These are phyloP conservation scores for Fraxinus greggii DNA, from an alignment of 305 asterid species.

Conservation along the genomic window DNA sequence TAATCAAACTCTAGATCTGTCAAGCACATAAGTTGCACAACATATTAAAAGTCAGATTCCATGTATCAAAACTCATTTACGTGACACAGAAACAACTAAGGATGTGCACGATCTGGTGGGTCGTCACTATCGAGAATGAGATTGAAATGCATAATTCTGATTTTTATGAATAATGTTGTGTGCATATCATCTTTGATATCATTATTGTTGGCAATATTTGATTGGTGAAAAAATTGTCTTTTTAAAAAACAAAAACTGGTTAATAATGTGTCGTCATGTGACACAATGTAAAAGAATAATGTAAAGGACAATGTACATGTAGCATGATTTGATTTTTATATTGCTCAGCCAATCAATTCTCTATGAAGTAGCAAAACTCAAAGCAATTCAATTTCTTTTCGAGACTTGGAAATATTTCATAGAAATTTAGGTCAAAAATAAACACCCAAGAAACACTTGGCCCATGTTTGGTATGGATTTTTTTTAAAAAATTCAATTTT, in stretches of 20 bases:
- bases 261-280: no score
- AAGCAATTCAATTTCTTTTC: not conserved
- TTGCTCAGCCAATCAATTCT: not conserved
- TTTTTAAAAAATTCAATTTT: no score
- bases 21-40: slow-evolving; percentile 60
- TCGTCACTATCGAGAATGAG: not conserved
- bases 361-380: not conserved
- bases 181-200: no score
- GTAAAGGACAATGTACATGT: no score
- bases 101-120: not conserved
- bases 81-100: not conserved
- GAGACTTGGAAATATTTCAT: not conserved
- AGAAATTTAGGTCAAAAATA: not conserved
- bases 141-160: not conserved
- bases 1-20: slow-evolving; percentile 71
- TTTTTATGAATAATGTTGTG: no score
- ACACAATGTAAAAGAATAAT: no score
- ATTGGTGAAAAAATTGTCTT: no score
- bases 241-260: no score
- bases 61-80: not conserved
- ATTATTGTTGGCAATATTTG: no score
- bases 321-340: no score
- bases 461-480: not conserved
- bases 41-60: slow-evolving; percentile 12
- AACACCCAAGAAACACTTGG: not conserved